These are phyloP conservation scores for Saturnispora gosingensis DNA, from an alignment of 805 yeast species.

Conservation along the genomic window DNA sequence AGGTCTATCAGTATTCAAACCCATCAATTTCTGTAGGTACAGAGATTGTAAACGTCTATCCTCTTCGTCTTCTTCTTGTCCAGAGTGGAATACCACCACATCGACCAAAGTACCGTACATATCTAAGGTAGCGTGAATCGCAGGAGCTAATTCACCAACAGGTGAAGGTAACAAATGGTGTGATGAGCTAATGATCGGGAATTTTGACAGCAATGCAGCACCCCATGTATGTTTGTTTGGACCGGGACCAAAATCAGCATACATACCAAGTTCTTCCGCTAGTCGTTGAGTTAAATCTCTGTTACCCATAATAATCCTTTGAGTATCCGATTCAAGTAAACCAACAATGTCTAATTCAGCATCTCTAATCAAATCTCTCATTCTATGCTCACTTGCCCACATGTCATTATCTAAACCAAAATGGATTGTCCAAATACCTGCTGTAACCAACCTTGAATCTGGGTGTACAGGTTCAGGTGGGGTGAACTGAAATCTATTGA, in stretches of 20 bases:
- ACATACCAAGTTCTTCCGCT: conserved; percentile 90
- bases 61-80: conserved; percentile 95
- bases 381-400: conserved; percentile 94
- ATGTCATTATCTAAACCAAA: conserved; percentile 94
- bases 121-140: conserved; percentile 90
- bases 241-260: conserved; percentile 95
- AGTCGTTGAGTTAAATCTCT: conserved; percentile 86
- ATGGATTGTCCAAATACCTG: conserved; percentile 98
- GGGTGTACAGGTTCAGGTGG: conserved; percentile 65
- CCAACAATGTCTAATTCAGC: conserved; percentile 90
- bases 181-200: conserved; percentile 84
- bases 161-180: conserved; percentile 94
- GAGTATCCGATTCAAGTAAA: conserved; percentile 85
- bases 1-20: conserved; percentile 62
- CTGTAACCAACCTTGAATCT: conserved; percentile 65
- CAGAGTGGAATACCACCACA: conserved; percentile 94
- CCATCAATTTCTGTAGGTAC: conserved; percentile 73
- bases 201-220: conserved; percentile 80
- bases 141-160: conserved; percentile 97
- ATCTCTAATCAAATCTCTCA: conserved; percentile 74
- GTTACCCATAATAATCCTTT: conserved; percentile 89
- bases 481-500: conserved; percentile 46
- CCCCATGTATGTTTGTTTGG: conserved; percentile 99
- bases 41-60: conserved; percentile 83
- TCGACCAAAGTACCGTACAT: conserved; percentile 83